phyloP scores from a whole-genome alignment of 805 yeast genomes.

The Kuraishia capsulata region DNA sequence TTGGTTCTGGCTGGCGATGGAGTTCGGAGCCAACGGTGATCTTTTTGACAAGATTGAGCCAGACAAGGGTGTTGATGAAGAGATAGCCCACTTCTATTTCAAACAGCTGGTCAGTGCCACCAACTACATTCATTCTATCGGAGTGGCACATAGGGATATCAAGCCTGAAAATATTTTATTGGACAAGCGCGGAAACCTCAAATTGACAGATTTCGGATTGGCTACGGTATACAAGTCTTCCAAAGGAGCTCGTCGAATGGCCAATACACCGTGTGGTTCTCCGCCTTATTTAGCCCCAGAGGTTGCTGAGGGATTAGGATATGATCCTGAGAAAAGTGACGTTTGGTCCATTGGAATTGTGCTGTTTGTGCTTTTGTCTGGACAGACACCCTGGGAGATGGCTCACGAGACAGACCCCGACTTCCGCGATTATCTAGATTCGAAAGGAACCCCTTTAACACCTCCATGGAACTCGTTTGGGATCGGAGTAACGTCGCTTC shows the following conservation, averaged over 20 bases:
- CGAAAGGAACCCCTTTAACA: constrained; percentile 34
- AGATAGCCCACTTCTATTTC: constrained; percentile 61
- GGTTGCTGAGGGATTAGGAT: constrained; percentile 34
- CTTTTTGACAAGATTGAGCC: constrained; percentile 74
- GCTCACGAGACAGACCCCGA: constrained; percentile 46
- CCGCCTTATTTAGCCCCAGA: constrained; percentile 82
- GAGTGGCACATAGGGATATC: constrained; percentile 61
- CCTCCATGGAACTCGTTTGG: constrained; percentile 52
- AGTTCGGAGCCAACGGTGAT: constrained; percentile 68
- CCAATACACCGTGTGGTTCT: constrained; percentile 55
- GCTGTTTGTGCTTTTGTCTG: constrained; percentile 51
- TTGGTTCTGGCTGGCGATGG: constrained; percentile 62
- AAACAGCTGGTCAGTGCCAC: constrained; percentile 56
- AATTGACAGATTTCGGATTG: constrained; percentile 71
- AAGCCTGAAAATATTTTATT: constrained; percentile 64
- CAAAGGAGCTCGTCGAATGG: constrained; percentile 34
- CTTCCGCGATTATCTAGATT: constrained; percentile 27
- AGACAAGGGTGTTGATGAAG: constrained; percentile 58
- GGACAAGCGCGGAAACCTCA: constrained; percentile 55
- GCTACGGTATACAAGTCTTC: constrained; percentile 50
- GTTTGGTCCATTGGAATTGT: constrained; percentile 67
- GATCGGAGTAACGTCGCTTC: constrained; percentile 35
- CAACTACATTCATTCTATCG: constrained; percentile 48
- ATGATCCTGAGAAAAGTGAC: constrained; percentile 51
- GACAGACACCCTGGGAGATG: constrained; percentile 67